phyloP scores from a whole-genome alignment of 2,329 filamentous ascomycete species.

The Colletotrichum orbiculare region DNA sequence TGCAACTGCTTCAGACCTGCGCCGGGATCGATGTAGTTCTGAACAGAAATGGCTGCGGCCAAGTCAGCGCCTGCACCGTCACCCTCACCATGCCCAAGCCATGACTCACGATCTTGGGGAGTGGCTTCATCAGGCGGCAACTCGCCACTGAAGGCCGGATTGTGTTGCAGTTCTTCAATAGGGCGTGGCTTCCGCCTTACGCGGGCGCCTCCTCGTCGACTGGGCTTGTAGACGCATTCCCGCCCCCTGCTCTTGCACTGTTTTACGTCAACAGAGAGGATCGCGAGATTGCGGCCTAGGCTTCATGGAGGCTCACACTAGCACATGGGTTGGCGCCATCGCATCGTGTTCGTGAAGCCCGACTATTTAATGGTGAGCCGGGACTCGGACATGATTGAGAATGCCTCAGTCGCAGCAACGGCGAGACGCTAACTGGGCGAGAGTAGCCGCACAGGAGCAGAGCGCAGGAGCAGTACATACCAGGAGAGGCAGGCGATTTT shows the following conservation, averaged over 20 bases:
- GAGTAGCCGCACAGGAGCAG: not conserved
- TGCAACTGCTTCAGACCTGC: conserved; percentile 59
- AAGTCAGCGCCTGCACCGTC: conserved; percentile 18
- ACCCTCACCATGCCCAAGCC: not conserved
- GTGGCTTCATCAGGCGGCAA: conserved; percentile 43
- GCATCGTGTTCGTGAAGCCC: conserved; percentile 58
- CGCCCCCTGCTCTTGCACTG: conserved; percentile 54
- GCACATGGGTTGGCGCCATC: conserved; percentile 57
- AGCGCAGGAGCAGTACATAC: conserved; percentile 46
- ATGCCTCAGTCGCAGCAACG: not conserved
- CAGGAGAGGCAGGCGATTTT: conserved; percentile 63
- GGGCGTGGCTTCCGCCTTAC: conserved; percentile 51
- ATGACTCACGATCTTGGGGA: conserved; percentile 44
- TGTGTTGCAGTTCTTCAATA: conserved; percentile 38
- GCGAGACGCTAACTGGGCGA: not conserved
- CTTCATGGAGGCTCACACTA: conserved; percentile 48
- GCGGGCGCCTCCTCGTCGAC: conserved; percentile 55
- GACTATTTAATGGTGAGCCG: conserved; percentile 44
- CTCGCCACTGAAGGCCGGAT: conserved; percentile 40
- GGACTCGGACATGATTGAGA: not conserved
- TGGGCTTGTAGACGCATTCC: conserved; percentile 56
- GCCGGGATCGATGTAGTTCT: conserved; percentile 58
- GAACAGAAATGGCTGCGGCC: conserved; percentile 46
- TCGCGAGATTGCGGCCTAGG: not conserved
- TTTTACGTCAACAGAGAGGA: conserved; percentile 34